Evolutionary conservation across 108 stramenopile species (phyloP).

Genomic region (Cylindrotheca fusiformis): DNA sequence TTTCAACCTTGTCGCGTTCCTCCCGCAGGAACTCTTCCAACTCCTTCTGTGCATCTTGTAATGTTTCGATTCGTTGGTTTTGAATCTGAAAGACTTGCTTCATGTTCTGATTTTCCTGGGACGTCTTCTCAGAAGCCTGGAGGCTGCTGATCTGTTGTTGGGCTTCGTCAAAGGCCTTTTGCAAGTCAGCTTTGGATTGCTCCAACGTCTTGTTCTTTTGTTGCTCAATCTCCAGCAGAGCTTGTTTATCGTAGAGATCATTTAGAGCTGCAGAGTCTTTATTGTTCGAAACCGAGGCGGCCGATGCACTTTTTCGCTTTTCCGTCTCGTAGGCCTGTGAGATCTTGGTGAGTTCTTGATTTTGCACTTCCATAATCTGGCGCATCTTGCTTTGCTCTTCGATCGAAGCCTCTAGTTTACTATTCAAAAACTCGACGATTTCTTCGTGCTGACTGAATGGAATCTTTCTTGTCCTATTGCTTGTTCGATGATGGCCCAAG

Average conservation of each 20-base stretch:
- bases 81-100: not conserved
- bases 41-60: not conserved
- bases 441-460: not conserved
- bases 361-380: not conserved
- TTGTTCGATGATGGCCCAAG: not conserved
- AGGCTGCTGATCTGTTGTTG: not conserved
- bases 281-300: not conserved
- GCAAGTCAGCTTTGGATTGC: not conserved
- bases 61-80: not conserved
- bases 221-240: not conserved
- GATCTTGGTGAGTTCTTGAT: not conserved
- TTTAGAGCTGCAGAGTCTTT: not conserved
- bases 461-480: not conserved
- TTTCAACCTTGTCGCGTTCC: not conserved
- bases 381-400: not conserved
- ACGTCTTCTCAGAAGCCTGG: not conserved
- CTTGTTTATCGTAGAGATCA: not conserved
- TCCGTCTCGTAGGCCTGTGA: not conserved
- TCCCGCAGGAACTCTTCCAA: not conserved
- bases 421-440: not conserved
- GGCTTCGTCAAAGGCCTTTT: not conserved
- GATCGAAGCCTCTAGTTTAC: not conserved
- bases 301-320: not conserved
- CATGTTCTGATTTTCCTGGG: not conserved
- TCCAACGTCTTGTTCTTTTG: not conserved